Conservation (phyloP, 2,329 filamentous ascomycete species). For the Diaporthe sp. region DNA sequence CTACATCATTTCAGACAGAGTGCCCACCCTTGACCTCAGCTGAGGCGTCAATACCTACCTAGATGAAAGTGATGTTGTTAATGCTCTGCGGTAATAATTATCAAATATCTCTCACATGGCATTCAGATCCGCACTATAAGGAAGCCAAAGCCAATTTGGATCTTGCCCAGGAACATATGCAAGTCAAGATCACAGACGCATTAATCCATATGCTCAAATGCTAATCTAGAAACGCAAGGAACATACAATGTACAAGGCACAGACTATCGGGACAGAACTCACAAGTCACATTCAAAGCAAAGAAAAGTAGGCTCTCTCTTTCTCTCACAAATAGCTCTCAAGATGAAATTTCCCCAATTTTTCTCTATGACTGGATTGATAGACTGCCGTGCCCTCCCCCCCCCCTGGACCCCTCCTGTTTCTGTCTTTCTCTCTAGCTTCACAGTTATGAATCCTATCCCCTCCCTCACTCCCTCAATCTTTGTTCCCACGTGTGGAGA, state of each 20-base stretch:
- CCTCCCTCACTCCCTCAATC: not conserved
- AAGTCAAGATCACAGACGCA: too few relatives aligned
- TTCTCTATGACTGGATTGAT: constrained; percentile 23
- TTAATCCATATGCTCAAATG: too few relatives aligned
- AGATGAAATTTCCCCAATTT: not conserved
- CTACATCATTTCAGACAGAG: not conserved
- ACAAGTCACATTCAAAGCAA: not conserved
- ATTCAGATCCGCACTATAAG: too few relatives aligned
- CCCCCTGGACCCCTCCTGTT: too few relatives aligned
- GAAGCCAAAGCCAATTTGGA: too few relatives aligned
- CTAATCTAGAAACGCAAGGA: too few relatives aligned
- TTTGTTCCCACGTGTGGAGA: constrained; percentile 21
- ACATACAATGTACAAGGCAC: too few relatives aligned
- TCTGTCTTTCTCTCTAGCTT: constrained; percentile 19
- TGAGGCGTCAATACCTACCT: not conserved
- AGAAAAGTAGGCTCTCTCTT: not conserved
- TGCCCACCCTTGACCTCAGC: not conserved
- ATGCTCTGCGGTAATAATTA: too few relatives aligned
- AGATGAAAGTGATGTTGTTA: too few relatives aligned
- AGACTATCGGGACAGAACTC: too few relatives aligned
- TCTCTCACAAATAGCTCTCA: not conserved
- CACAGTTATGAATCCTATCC: constrained; percentile 8
- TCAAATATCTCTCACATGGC: too few relatives aligned
- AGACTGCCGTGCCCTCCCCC: not conserved
- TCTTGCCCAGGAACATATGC: too few relatives aligned